Percentiles rank a stretch among this genome's conserved stretches.
These are phyloP conservation scores for Globisporangium perplexum DNA, from an alignment of 352 stramenopile genomes.

Conservation along the genomic window DNA sequence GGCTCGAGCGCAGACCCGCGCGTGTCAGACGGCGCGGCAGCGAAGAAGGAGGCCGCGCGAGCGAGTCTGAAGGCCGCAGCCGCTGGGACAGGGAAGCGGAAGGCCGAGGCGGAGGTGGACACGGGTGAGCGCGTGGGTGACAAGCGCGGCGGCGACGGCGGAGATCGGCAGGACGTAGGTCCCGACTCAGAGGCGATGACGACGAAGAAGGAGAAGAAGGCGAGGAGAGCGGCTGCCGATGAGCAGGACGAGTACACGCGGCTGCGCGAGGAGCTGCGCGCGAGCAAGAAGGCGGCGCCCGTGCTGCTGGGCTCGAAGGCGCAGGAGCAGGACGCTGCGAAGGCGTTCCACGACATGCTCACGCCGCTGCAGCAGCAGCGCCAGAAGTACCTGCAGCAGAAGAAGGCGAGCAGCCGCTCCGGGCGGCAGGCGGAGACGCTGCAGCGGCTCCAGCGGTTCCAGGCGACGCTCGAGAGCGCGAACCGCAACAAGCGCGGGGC, in stretches of 20 bases:
- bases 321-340: slow-evolving; percentile 45
- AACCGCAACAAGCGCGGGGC: slow-evolving; percentile 16
- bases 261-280: slow-evolving; percentile 60
- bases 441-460: slow-evolving; percentile 60
- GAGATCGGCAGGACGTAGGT: not conserved
- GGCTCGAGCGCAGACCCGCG: not conserved
- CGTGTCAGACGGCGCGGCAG: not conserved
- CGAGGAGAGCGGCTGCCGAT: slow-evolving; percentile 16
- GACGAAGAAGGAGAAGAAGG: slow-evolving; percentile 6
- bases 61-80: slow-evolving; percentile 12
- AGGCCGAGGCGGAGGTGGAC: not conserved
- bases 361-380: slow-evolving; percentile 72
- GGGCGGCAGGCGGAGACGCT: slow-evolving; percentile 66
- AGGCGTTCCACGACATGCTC: slow-evolving; percentile 63
- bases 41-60: slow-evolving; percentile 26
- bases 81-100: not conserved
- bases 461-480: slow-evolving; percentile 37
- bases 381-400: slow-evolving; percentile 62
- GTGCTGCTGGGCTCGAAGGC: slow-evolving; percentile 55
- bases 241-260: slow-evolving; percentile 60
- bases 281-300: slow-evolving; percentile 49
- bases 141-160: not conserved
- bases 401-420: slow-evolving; percentile 45
- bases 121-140: not conserved
- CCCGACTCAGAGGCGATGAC: not conserved